phyloP scores from a whole-genome alignment of 257 asterid species.

The Prunella vulgaris region DNA sequence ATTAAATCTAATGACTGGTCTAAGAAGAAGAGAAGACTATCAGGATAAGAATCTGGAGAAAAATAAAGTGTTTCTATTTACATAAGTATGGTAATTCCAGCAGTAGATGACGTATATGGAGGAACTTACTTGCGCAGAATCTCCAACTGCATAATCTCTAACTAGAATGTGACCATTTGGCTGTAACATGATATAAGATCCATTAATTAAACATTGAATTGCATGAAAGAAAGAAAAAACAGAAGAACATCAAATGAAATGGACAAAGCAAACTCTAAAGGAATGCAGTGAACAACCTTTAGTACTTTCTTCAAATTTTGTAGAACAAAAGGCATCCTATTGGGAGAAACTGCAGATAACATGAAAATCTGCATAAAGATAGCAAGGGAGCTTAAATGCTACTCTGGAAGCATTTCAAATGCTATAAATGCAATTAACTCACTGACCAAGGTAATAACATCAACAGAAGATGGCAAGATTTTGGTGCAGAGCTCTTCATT shows the following conservation, averaged over 20 bases:
- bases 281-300: slow-evolving; percentile 40
- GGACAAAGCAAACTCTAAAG: background rate
- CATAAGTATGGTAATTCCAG: background rate
- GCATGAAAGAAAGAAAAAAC: background rate
- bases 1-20: background rate
- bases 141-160: slow-evolving; percentile 80
- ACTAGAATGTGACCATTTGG: slow-evolving; percentile 72
- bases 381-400: slow-evolving; percentile 6
- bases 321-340: slow-evolving; percentile 57
- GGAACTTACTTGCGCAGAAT: slow-evolving; percentile 63
- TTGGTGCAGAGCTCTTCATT: slow-evolving; percentile 51
- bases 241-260: slow-evolving; percentile 2
- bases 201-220: slow-evolving; percentile 10
- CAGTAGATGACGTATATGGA: background rate
- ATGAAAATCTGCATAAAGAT: slow-evolving; percentile 58
- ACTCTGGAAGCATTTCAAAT: background rate
- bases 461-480: slow-evolving; percentile 60
- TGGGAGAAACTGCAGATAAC: slow-evolving; percentile 88
- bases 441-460: slow-evolving; percentile 71
- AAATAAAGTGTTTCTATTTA: background rate
- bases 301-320: slow-evolving; percentile 64
- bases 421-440: background rate
- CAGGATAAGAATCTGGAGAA: slow-evolving; percentile 11
- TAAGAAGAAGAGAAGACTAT: background rate
- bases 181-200: slow-evolving; percentile 40